Evolutionary conservation across 352 stramenopile species (phyloP).

Genomic region (Phytophthora europaea): DNA sequence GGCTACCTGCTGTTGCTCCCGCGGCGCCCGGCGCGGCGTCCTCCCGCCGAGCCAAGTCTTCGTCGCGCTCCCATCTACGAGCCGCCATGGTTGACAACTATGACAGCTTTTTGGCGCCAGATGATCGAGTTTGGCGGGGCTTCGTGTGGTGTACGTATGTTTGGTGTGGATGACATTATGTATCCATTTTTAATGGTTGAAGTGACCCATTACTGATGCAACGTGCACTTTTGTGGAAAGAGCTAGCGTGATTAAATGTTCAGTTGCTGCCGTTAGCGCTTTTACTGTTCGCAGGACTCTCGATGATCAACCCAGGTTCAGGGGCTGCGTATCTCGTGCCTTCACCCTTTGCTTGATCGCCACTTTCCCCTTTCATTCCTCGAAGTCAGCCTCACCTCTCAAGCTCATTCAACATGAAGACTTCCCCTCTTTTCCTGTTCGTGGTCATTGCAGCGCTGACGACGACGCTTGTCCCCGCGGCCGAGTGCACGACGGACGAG

Average conservation of each 20-base stretch:
- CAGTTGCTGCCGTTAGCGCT: background rate
- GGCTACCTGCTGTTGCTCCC: slow-evolving; percentile 6
- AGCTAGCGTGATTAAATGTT: background rate
- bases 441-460: background rate
- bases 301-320: background rate
- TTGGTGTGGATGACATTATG: background rate
- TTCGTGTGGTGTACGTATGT: slow-evolving; percentile 1
- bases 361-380: slow-evolving; percentile 12
- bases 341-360: background rate
- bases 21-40: background rate
- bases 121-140: slow-evolving; percentile 8
- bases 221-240: background rate
- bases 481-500: slow-evolving; percentile 32
- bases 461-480: background rate
- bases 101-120: slow-evolving; percentile 41
- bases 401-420: slow-evolving; percentile 29
- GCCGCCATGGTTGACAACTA: slow-evolving; percentile 52
- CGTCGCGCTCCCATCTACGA: slow-evolving; percentile 69
- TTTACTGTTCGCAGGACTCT: slow-evolving; percentile 14
- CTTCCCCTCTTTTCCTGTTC: background rate
- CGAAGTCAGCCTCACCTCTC: background rate
- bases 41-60: slow-evolving; percentile 42
- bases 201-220: slow-evolving; percentile 5
- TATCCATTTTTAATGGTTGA: slow-evolving; percentile 3
- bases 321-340: background rate